These are phyloP conservation scores for Sarocladium brachiariae DNA, from an alignment of 2,329 filamentous ascomycete species.

Conservation along the genomic window DNA sequence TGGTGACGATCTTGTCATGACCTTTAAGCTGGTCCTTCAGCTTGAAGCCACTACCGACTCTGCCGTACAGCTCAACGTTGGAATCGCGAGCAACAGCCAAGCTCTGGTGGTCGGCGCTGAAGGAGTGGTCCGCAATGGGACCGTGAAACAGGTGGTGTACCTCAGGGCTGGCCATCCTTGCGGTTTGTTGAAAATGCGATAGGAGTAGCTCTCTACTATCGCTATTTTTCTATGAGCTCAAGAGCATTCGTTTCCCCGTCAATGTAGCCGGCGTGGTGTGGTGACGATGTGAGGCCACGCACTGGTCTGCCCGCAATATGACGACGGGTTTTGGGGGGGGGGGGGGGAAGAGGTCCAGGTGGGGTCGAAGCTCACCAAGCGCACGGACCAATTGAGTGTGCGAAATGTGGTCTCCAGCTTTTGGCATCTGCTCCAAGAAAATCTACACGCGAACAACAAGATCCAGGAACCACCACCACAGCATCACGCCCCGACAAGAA, in stretches of 20 bases:
- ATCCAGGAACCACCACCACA: too few species aligned
- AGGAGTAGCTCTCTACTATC: conserved; percentile 91
- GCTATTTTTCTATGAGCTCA: conserved; percentile 19
- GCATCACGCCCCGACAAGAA: too few species aligned
- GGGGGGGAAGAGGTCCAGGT: neutral
- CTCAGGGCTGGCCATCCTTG: conserved; percentile 74
- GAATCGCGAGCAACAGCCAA: conserved; percentile 89
- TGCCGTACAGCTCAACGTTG: conserved; percentile 79
- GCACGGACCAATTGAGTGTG: conserved; percentile 2
- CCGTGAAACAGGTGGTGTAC: conserved; percentile 96
- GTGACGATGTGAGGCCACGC: conserved; percentile 4
- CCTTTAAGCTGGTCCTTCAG: conserved; percentile 90
- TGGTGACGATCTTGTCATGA: conserved; percentile 94
- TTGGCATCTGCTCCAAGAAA: conserved; percentile 1
- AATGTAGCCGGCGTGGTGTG: neutral
- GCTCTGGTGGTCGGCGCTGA: conserved; percentile 83
- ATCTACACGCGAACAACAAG: conserved; percentile 4
- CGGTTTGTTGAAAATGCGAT: conserved; percentile 26
- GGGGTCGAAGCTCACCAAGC: conserved; percentile 1
- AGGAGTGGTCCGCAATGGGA: conserved; percentile 95
- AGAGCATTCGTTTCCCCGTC: neutral
- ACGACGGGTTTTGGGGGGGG: neutral
- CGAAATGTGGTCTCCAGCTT: conserved; percentile 5
- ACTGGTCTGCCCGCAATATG: neutral
- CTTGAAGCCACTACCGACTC: conserved; percentile 66